Conservation (phyloP, 441 rosid genomes). For the Hura crepitans region DNA sequence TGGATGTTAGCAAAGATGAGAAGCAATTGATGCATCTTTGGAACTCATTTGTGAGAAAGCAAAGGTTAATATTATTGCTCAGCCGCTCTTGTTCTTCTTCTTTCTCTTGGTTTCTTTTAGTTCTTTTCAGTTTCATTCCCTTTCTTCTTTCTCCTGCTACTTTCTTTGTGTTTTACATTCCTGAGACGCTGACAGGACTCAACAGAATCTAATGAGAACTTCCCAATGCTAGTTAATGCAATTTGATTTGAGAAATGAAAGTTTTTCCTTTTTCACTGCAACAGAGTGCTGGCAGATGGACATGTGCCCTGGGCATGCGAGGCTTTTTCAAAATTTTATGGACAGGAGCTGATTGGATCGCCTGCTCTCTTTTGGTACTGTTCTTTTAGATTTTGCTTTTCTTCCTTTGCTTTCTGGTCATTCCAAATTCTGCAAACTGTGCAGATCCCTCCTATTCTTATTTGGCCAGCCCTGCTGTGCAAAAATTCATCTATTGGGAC, state of each 20-base stretch:
- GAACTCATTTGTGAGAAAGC: slow-evolving; percentile 97
- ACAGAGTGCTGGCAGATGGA: slow-evolving; percentile 89
- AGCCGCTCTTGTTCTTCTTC: background rate
- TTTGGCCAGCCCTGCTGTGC: background rate
- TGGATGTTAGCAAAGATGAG: slow-evolving; percentile 90
- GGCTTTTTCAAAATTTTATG: slow-evolving; percentile 77
- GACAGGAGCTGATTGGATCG: slow-evolving; percentile 51
- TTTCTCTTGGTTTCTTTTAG: background rate
- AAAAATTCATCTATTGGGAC: background rate
- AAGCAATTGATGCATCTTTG: slow-evolving; percentile 93
- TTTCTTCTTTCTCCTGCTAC: background rate
- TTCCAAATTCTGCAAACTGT: background rate
- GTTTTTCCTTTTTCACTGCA: slow-evolving; percentile 3
- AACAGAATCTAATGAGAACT: slow-evolving; percentile 14
- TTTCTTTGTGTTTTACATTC: background rate
- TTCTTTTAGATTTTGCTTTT: slow-evolving; percentile 3
- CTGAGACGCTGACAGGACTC: slow-evolving; percentile 16
- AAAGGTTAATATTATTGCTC: slow-evolving; percentile 43
- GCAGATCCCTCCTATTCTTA: background rate
- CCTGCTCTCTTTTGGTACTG: slow-evolving; percentile 67
- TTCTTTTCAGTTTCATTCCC: background rate
- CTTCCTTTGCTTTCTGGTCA: background rate
- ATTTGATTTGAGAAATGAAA: slow-evolving; percentile 4
- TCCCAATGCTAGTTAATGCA: slow-evolving; percentile 3
- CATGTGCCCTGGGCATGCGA: slow-evolving; percentile 96